These are phyloP conservation scores for Ascochyta lentis DNA, from an alignment of 2,329 filamentous ascomycete species.

Conservation along the genomic window DNA sequence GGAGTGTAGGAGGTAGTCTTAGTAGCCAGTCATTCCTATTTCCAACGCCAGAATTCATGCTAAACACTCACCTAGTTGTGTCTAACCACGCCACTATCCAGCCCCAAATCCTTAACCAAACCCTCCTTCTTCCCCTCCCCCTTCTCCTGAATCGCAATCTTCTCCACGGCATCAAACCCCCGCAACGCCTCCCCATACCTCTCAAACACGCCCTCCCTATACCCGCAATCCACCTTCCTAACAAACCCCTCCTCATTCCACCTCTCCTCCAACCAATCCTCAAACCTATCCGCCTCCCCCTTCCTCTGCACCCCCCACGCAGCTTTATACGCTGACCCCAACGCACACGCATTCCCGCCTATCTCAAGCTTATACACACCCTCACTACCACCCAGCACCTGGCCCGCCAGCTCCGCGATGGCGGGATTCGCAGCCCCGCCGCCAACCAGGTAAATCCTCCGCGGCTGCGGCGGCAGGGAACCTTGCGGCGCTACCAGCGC, in stretches of 20 bases:
- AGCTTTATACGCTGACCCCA: slow-evolving; percentile 95
- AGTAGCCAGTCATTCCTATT: too few relatives aligned
- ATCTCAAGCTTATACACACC: slow-evolving; percentile 94
- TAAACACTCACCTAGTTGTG: background rate
- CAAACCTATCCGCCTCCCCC: slow-evolving; percentile 73
- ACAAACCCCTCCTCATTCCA: slow-evolving; percentile 89
- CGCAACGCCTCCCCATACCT: slow-evolving; percentile 77
- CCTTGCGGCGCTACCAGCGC: slow-evolving; percentile 69
- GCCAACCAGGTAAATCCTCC: slow-evolving; percentile 91
- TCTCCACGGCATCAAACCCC: slow-evolving; percentile 80
- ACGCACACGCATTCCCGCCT: slow-evolving; percentile 90
- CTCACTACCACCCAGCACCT: slow-evolving; percentile 86
- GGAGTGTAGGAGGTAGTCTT: too few relatives aligned
- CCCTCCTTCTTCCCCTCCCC: slow-evolving; percentile 22
- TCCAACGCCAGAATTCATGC: too few relatives aligned
- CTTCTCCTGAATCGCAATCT: slow-evolving; percentile 61
- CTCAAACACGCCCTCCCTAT: slow-evolving; percentile 75
- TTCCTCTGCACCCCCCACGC: slow-evolving; percentile 84
- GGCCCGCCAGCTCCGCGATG: slow-evolving; percentile 82
- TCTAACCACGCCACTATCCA: slow-evolving; percentile 9
- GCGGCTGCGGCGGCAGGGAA: slow-evolving; percentile 78
- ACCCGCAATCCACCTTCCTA: slow-evolving; percentile 82
- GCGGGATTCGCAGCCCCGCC: slow-evolving; percentile 89
- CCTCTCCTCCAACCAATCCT: slow-evolving; percentile 80
- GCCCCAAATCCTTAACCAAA: background rate